Conservation (phyloP, 176 grass and related monocot genomes). For the Zea mays region Zm-B73-REFERENCE-NAM-5.0 NC_050098.1:144778501-144779000, state of each 20-base stretch:
- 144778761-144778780: constrained; percentile 19
- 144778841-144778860: constrained; percentile 77
- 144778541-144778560: neutral
- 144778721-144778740: constrained; percentile 23
- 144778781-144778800: constrained; percentile 49
- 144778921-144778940: constrained; percentile 44
- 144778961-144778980: neutral
- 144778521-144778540: constrained; percentile 24
- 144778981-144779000: neutral
- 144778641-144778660: constrained; percentile 71
- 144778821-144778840: constrained; percentile 89
- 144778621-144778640: constrained; percentile 87
- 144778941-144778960: constrained; percentile 7
- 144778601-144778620: constrained; percentile 78
- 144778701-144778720: constrained; percentile 84
- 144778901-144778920: constrained; percentile 79
- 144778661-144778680: constrained; percentile 78
- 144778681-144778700: constrained; percentile 73
- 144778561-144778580: constrained; percentile 51
- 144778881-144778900: constrained; percentile 78
- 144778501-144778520: constrained; percentile 19
- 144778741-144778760: constrained; percentile 13
- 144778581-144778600: constrained; percentile 52
- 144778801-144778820: constrained; percentile 77
- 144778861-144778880: constrained; percentile 83